phyloP scores from a whole-genome alignment of 2,329 filamentous ascomycete genomes.

The Aspergillus japonicus region DNA sequence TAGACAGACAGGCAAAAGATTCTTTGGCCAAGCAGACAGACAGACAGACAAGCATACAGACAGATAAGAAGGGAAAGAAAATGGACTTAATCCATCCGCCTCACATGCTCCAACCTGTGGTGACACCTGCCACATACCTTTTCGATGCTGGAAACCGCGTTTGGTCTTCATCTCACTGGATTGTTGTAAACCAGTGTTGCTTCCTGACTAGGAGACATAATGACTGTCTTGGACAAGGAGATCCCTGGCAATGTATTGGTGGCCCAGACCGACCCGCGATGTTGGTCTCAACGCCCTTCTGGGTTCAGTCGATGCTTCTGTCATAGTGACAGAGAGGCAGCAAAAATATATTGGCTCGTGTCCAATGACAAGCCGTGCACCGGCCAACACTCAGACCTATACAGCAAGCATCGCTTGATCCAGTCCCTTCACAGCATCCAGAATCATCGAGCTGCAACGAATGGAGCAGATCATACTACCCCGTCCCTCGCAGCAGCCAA shows the following conservation, averaged over 20 bases:
- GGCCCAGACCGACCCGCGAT: conserved; percentile 4
- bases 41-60: conserved; percentile 33
- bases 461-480: background rate
- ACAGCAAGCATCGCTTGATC: background rate
- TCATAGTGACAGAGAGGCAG: background rate
- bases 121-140: conserved; percentile 24
- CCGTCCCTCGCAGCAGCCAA: background rate
- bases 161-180: conserved; percentile 24
- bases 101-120: conserved; percentile 31
- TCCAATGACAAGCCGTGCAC: background rate
- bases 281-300: background rate
- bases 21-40: conserved; percentile 34
- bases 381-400: background rate
- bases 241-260: conserved; percentile 17
- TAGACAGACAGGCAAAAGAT: conserved; percentile 66
- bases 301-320: background rate
- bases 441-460: background rate
- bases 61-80: conserved; percentile 44
- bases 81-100: conserved; percentile 41
- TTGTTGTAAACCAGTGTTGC: conserved; percentile 29
- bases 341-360: background rate
- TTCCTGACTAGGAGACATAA: conserved; percentile 21
- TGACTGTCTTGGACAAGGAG: conserved; percentile 7
- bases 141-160: conserved; percentile 18
- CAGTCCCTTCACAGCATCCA: background rate